Evolutionary conservation across 2,329 filamentous ascomycete genomes (phyloP).

Genomic region (Fonsecaea erecta): DNA sequence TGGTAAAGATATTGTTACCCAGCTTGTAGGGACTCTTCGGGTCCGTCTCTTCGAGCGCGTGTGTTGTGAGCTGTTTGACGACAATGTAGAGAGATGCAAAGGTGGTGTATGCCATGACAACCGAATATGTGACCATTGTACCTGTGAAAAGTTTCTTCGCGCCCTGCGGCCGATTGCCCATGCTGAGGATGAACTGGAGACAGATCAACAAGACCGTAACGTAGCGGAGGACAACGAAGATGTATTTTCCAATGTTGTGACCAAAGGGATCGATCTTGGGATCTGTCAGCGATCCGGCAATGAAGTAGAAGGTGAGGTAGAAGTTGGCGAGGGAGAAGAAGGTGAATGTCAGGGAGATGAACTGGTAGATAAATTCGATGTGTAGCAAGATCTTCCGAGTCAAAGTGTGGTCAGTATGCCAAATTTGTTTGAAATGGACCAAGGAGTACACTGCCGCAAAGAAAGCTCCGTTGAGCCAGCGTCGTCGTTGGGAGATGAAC

Average conservation of each 20-base stretch:
- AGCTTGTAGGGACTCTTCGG: constrained; percentile 57
- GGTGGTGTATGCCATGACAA: constrained; percentile 96
- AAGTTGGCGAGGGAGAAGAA: constrained; percentile 99
- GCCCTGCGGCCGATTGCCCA: constrained; percentile 95
- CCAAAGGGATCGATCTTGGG: constrained; percentile 84
- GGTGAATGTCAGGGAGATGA: constrained; percentile 89
- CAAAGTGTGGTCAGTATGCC: constrained; percentile 88
- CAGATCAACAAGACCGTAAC: constrained; percentile 83
- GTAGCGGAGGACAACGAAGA: constrained; percentile 88
- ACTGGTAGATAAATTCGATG: constrained; percentile 94
- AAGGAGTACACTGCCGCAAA: constrained; percentile 98
- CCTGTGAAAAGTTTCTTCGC: constrained; percentile 87
- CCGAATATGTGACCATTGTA: constrained; percentile 84
- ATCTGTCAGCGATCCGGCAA: constrained; percentile 87
- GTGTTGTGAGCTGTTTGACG: constrained; percentile 71
- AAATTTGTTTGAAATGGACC: constrained; percentile 91
- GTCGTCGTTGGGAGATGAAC: constrained; percentile 92
- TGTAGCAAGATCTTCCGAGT: constrained; percentile 88
- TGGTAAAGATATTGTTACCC: constrained; percentile 90
- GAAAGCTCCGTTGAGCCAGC: constrained; percentile 98
- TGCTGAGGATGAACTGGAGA: constrained; percentile 93
- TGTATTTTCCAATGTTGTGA: constrained; percentile 78
- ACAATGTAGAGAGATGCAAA: constrained; percentile 91
- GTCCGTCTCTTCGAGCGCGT: constrained; percentile 48
- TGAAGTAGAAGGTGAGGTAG: constrained; percentile 98